Percentiles rank a stretch among this genome's conserved stretches.
phyloP scores from a whole-genome alignment of 1,284 basidiomycete genomes.

The Mycena citricolor region DNA sequence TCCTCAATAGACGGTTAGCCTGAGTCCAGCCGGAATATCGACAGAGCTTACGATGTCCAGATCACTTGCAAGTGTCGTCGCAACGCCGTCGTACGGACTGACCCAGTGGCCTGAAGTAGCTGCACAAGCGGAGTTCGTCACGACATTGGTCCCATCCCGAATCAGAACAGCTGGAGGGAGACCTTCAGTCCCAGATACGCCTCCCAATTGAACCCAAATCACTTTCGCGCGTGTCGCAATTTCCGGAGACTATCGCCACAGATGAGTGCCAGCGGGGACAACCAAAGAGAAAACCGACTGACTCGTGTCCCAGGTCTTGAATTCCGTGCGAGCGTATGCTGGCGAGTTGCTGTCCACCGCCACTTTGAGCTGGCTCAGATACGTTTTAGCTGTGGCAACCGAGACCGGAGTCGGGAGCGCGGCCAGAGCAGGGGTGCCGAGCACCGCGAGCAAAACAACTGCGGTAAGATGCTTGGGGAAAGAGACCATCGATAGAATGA shows the following conservation, averaged over 20 bases:
- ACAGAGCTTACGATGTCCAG: constrained; percentile 58
- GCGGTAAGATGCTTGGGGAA: too few species aligned
- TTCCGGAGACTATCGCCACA: constrained; percentile 43
- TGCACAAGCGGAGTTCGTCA: constrained; percentile 40
- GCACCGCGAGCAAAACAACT: too few species aligned
- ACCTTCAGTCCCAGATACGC: constrained; percentile 7
- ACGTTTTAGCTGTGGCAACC: constrained; percentile 22
- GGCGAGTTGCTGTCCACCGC: constrained; percentile 46
- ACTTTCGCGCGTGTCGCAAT: constrained; percentile 56
- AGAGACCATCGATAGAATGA: too few species aligned
- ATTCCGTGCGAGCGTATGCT: constrained; percentile 41
- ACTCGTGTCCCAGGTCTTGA: constrained; percentile 50
- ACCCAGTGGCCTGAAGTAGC: constrained; percentile 52
- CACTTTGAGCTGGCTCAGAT: constrained; percentile 36
- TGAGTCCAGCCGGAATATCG: too few species aligned
- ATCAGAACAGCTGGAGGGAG: constrained; percentile 49
- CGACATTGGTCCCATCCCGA: constrained; percentile 51
- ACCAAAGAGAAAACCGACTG: constrained; percentile 19
- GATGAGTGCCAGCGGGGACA: background rate
- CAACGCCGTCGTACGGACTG: constrained; percentile 48
- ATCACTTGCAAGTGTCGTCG: constrained; percentile 43
- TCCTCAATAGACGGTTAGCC: too few species aligned
- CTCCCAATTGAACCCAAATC: constrained; percentile 21
- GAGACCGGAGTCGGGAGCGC: constrained; percentile 21
- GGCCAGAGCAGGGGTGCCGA: constrained; percentile 9